Evolutionary conservation across 805 yeast species (phyloP).

Genomic region (Ogataea pini): DNA sequence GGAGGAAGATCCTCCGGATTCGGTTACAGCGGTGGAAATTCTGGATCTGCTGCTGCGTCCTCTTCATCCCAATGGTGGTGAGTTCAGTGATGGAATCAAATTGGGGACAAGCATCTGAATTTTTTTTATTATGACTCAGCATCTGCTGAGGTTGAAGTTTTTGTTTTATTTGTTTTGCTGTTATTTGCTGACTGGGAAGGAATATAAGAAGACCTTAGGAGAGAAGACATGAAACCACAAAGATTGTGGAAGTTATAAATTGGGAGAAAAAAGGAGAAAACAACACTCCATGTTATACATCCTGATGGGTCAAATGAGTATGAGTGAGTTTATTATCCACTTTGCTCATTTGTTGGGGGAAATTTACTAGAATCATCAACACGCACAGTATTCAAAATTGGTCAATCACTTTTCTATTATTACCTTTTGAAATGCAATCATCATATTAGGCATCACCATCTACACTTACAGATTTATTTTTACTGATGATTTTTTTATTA

Average conservation of each 20-base stretch:
- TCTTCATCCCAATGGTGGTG: conserved; percentile 39
- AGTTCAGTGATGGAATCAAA: conserved; percentile 9
- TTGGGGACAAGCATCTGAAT: conserved; percentile 9
- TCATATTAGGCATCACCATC: conserved; percentile 11
- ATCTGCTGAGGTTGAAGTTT: conserved; percentile 4
- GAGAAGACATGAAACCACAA: conserved; percentile 7
- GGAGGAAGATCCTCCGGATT: conserved; percentile 32
- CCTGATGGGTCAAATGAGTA: not conserved
- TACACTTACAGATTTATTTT: conserved; percentile 7
- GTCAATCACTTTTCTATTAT: conserved; percentile 11
- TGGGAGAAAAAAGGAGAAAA: conserved; percentile 4
- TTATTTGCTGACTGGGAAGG: conserved; percentile 19
- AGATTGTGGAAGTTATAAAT: conserved; percentile 9
- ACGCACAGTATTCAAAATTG: conserved; percentile 3
- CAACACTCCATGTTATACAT: conserved; percentile 3
- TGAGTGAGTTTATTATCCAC: too few species aligned
- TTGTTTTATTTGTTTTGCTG: conserved; percentile 11
- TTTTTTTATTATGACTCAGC: not conserved
- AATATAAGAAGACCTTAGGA: conserved; percentile 18
- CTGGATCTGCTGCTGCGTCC: conserved; percentile 20
- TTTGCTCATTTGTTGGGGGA: not conserved
- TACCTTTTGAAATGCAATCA: conserved; percentile 10
- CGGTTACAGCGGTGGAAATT: conserved; percentile 22
- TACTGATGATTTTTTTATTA: conserved; percentile 10
- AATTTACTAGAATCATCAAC: conserved; percentile 1